Conservation (phyloP, 371 early-diverging fungal species). For the Mucor piriformis region DNA sequence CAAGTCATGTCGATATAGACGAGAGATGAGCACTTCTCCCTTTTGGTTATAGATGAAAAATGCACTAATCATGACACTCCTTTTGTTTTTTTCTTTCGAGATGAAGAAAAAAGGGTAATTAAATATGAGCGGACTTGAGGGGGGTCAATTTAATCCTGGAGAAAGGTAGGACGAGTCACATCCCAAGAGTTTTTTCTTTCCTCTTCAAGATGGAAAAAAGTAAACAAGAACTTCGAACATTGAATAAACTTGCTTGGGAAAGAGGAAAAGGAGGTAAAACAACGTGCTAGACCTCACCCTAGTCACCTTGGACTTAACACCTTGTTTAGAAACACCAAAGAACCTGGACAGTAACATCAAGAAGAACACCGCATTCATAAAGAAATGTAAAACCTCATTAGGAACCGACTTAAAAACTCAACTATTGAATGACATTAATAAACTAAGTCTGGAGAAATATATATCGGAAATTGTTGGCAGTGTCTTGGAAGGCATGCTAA, state of each 20-base stretch:
- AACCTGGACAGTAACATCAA: constrained; percentile 95
- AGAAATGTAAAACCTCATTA: constrained; percentile 85
- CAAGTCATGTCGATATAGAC: constrained; percentile 92
- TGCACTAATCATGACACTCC: constrained; percentile 75
- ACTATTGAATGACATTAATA: constrained; percentile 81
- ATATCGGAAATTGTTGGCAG: constrained; percentile 89
- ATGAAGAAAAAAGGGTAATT: constrained; percentile 7
- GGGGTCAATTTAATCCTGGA: no score
- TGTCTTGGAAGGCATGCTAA: constrained; percentile 75
- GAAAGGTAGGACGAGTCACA: no score
- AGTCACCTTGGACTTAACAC: no score
- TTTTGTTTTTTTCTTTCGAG: background rate
- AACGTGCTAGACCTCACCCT: no score
- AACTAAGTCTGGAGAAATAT: constrained; percentile 94
- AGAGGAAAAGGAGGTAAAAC: constrained; percentile 37
- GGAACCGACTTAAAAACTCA: constrained; percentile 73
- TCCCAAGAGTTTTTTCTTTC: background rate
- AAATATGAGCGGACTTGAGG: background rate
- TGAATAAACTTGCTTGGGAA: constrained; percentile 42
- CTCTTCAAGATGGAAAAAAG: constrained; percentile 21
- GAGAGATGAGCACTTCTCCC: constrained; percentile 97
- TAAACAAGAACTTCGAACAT: constrained; percentile 27
- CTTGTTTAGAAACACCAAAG: constrained; percentile 30
- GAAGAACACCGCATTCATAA: constrained; percentile 94
- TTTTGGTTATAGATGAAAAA: constrained; percentile 96